phyloP scores from a whole-genome alignment of 495 filamentous ascomycete genomes.

The Aspergillus affinis region DNA sequence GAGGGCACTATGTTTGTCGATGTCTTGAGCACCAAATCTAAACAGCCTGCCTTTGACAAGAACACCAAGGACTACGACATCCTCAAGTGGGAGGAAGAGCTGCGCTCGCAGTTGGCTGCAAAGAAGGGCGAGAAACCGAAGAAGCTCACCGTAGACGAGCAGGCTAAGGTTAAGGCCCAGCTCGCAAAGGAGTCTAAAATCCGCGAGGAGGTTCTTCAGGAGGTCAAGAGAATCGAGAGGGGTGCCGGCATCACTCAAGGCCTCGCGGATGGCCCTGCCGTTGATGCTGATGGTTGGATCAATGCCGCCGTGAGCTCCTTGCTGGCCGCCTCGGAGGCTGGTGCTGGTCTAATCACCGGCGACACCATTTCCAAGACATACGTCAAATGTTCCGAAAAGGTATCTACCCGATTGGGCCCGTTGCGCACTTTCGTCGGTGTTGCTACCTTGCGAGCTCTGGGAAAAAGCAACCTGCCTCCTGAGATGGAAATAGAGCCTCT shows the following conservation, averaged over 20 bases:
- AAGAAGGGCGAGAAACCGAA: conserved; percentile 89
- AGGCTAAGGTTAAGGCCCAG: conserved; percentile 86
- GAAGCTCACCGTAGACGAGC: conserved; percentile 87
- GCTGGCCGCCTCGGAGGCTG: conserved; percentile 69
- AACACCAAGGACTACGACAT: conserved; percentile 92
- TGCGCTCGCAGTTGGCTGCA: conserved; percentile 80
- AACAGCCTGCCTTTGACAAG: conserved; percentile 66
- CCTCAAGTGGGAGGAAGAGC: conserved; percentile 93
- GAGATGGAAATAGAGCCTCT: conserved; percentile 75
- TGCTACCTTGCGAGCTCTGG: conserved; percentile 77
- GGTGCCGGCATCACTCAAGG: conserved; percentile 81
- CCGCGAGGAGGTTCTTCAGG: conserved; percentile 61
- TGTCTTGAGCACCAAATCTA: conserved; percentile 76
- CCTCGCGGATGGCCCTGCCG: conserved; percentile 81
- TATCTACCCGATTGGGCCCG: conserved; percentile 72
- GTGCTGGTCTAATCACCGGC: conserved; percentile 77
- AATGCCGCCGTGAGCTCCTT: conserved; percentile 70
- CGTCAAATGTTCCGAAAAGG: conserved; percentile 68
- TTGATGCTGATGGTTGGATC: conserved; percentile 83
- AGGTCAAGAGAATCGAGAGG: conserved; percentile 68
- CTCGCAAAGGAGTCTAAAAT: conserved; percentile 82
- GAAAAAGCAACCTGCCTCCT: conserved; percentile 66
- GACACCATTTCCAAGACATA: conserved; percentile 77
- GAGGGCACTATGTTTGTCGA: conserved; percentile 88
- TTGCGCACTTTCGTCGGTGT: conserved; percentile 80